Evolutionary conservation across 2,329 filamentous ascomycete species (phyloP), one percentile per base, ranked within the genome.

Genomic region (Beauveria medogensis): DNA sequence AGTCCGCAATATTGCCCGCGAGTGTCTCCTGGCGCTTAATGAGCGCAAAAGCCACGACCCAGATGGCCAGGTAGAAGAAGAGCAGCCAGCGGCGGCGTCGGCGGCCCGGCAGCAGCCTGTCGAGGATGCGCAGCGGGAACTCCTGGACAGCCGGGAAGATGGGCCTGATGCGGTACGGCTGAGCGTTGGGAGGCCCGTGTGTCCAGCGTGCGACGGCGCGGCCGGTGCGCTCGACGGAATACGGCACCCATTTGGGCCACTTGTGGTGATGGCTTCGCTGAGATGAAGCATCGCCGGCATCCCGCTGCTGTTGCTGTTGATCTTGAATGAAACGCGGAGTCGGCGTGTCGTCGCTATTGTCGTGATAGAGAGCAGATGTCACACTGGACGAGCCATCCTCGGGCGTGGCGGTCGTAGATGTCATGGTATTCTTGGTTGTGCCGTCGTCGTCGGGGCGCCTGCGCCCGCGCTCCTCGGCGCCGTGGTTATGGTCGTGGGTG

Each of bases 31-130:
- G 78, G 67, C 86, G 82, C 72, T 90, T 81, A 26, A 93, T 82
- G 47, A 91, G 70, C 24, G 82, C 80, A 71, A 92, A 93, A 0
- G 82, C 80, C 55, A 90, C 70, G 18, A 91, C 72, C 90, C 90
- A 94, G 55, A 82, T 72, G 34, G 81, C 78, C 54, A 89, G 82
- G 64, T 86, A 88, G 41, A 78, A 73, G 48, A 84, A 72, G 55
- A 89, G 75, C 6, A 89, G 75, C 66, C 76, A 76, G n/a, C 82
- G 70, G 46, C 85, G 83, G 57, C 88, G 84, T 64, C 75, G 81
- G 64, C 73, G 74, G 62, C 80, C 80, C 0, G 87, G 86, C 2
- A 90, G 74, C 65, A 83, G 82, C 59, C 76, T 80, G 64, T 91
- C 82, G 61, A 91, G 70, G 47, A 91, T 73, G 50, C 75, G 73